Conservation (phyloP, 108 stramenopile species). For the Fragilariopsis cylindrus region DNA sequence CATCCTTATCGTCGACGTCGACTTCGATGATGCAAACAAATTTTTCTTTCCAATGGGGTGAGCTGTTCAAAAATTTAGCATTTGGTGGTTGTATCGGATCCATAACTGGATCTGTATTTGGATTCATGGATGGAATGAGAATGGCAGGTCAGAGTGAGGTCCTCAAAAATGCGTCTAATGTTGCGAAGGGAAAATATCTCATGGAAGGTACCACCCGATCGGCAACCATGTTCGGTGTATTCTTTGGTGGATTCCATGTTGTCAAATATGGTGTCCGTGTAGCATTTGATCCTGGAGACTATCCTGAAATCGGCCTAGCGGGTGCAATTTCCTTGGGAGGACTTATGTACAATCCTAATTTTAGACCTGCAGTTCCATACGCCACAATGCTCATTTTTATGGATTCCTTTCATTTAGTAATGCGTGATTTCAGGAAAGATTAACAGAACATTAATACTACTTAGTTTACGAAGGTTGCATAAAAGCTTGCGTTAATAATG, state of each 20-base stretch:
- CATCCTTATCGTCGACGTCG: constrained; percentile 19
- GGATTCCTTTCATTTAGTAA: constrained; percentile 71
- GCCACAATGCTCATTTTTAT: constrained; percentile 80
- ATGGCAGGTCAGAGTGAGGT: constrained; percentile 58
- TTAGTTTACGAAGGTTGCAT: too few species aligned
- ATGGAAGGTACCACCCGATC: constrained; percentile 75
- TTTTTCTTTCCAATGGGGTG: constrained; percentile 56
- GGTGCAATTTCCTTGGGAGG: constrained; percentile 59
- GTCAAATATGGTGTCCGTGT: constrained; percentile 68
- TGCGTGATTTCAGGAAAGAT: constrained; percentile 48
- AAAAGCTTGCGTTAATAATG: too few species aligned
- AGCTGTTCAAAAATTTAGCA: constrained; percentile 63
- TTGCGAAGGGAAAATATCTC: constrained; percentile 70
- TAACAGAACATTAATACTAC: not conserved
- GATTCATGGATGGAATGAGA: constrained; percentile 89
- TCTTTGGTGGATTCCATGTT: constrained; percentile 71
- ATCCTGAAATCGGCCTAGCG: constrained; percentile 60
- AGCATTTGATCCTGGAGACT: constrained; percentile 70
- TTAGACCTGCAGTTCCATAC: constrained; percentile 79
- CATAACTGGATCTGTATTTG: constrained; percentile 84
- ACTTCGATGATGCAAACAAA: constrained; percentile 15
- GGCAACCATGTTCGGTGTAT: constrained; percentile 66
- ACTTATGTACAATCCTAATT: constrained; percentile 55
- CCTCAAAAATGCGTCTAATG: constrained; percentile 64
- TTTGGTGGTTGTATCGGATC: constrained; percentile 81